Base-by-base conservation (phyloP, 2,329 filamentous ascomycete genomes). In the Aspergillus costaricaensis region DNA sequence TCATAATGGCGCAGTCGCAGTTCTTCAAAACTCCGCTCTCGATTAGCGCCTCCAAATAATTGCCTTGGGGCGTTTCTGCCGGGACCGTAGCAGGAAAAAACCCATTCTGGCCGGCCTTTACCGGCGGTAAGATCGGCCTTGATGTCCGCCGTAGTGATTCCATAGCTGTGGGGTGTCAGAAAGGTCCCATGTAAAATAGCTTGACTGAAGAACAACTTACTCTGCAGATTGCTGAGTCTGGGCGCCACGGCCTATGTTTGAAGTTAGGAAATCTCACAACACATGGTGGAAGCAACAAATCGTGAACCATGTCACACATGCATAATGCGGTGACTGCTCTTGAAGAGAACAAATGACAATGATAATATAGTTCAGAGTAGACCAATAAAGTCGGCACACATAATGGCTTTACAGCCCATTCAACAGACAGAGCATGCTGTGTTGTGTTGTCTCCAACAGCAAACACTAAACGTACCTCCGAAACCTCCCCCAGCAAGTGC, bases 1-100 rank as follows among this genome's bases (percentile, higher is more conserved):
- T 87, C 80, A 70, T 94, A 93, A 71, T 92, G 88, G 21, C 81
- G 78, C 27, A 93, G 73, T 53, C 92, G 85, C 73, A 96, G 85
- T 76, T 98, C 94, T 74, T 98, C 94, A 43, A 90, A 89, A 70
- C 92, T 96, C 74, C 92, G 89, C 74, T 98, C 94, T 17, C 92
- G 85, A 5, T 86, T 82, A 48, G 82, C 83, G 1, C 92, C 92
- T 55, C 92, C 92, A 69, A 96, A 93, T 1, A 97, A 82, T 76
- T 96, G 92, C 17, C 86, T 86, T 0, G 93, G 93, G 1, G 90
- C 86, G 67, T 92, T 86, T 68, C 81, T 84, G 4, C 89, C 90
- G 0, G 93, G 92, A 0, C 88, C 91, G 75, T 96, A 98, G 21
- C 89, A 85, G 1, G 93, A 96, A 23, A 97, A 83, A 4, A 95